Conservation (phyloP, 225 moss, liverwort and hornwort genomes). For the Thuidium tamariscinum region DNA sequence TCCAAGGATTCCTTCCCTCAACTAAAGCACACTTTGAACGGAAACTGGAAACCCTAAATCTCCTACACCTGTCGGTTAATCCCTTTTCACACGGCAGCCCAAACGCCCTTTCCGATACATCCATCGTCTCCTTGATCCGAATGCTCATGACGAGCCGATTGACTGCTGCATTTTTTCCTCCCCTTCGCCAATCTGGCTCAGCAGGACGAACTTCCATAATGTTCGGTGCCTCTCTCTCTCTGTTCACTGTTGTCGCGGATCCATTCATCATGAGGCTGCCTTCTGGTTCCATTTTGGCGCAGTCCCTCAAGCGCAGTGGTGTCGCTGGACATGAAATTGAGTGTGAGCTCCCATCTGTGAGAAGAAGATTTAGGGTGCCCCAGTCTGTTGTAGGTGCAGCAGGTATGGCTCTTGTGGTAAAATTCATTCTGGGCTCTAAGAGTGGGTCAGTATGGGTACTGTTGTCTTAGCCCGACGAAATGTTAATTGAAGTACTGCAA, state of each 20-base stretch:
- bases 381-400: background rate
- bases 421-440: background rate
- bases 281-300: background rate
- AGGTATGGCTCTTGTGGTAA: background rate
- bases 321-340: background rate
- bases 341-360: background rate
- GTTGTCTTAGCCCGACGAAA: background rate
- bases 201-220: background rate
- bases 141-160: background rate
- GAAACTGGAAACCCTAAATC: background rate
- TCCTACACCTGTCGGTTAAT: no score
- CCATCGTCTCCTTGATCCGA: background rate
- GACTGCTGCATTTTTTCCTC: background rate
- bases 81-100: background rate
- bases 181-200: background rate
- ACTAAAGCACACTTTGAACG: background rate
- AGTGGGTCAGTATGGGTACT: background rate
- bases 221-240: background rate
- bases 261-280: constrained; percentile 1
- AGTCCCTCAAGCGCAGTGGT: background rate
- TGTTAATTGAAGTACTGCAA: background rate
- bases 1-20: no score
- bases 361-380: background rate
- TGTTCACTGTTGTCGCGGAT: background rate
- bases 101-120: no score